These are phyloP conservation scores for Persicaria maculosa DNA, from an alignment of 148 eudicot species.

Conservation along the genomic window DNA sequence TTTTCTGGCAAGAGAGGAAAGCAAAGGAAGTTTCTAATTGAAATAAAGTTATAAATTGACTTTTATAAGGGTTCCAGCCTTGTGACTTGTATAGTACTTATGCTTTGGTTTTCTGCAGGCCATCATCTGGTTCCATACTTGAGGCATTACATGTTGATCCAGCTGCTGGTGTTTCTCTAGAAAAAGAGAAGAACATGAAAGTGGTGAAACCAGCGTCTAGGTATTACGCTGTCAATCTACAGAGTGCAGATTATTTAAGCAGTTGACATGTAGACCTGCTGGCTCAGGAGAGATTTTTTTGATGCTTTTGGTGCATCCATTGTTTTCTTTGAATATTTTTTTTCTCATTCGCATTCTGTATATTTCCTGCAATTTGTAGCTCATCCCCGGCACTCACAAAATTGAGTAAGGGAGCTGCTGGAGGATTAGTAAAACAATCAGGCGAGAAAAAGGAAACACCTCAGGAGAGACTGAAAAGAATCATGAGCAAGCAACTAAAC, in stretches of 20 bases:
- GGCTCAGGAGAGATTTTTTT: background rate
- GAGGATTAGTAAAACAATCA: constrained; percentile 22
- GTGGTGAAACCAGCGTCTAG: constrained; percentile 49
- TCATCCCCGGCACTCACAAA: constrained; percentile 35
- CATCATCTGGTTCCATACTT: constrained; percentile 66
- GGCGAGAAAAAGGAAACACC: constrained; percentile 47
- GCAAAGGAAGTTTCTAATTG: constrained; percentile 41
- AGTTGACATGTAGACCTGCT: background rate
- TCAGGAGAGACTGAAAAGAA: constrained; percentile 46
- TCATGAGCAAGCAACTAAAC: constrained; percentile 67
- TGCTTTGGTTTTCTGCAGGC: constrained; percentile 68
- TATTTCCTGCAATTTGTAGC: constrained; percentile 17
- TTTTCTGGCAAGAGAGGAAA: constrained; percentile 39
- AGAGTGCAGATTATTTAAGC: background rate
- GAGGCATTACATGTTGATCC: constrained; percentile 97
- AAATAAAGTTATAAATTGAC: constrained; percentile 40
- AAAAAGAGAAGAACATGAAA: constrained; percentile 64
- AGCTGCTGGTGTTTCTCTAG: constrained; percentile 87
- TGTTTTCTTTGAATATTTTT: background rate
- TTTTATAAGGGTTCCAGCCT: constrained; percentile 27
- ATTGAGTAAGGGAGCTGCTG: constrained; percentile 30
- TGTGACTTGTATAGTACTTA: constrained; percentile 22
- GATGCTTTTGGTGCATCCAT: background rate
- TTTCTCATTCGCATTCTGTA: constrained; percentile 11
- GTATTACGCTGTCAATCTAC: constrained; percentile 22